These are phyloP conservation scores for Pseudocercospora cruenta DNA, from an alignment of 2,329 filamentous ascomycete genomes.

Conservation along the genomic window DNA sequence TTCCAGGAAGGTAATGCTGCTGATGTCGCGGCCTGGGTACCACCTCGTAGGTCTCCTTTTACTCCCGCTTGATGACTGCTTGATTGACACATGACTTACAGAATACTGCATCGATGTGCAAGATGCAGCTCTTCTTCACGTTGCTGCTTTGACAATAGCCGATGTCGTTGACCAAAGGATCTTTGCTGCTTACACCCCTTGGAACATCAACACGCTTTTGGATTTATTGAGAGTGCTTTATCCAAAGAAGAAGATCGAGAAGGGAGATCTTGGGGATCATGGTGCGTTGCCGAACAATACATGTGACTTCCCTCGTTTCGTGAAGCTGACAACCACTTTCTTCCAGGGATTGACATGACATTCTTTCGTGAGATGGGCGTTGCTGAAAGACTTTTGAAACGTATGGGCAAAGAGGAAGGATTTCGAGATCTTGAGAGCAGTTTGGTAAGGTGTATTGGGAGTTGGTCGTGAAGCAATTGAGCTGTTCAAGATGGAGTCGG, in stretches of 20 bases:
- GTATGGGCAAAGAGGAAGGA: conserved; percentile 34
- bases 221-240: conserved; percentile 39
- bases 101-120: conserved; percentile 50
- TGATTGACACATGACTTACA: neutral
- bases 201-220: conserved; percentile 50
- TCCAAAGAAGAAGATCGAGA: conserved; percentile 43
- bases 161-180: conserved; percentile 54
- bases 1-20: conserved; percentile 11
- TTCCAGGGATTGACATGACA: conserved; percentile 29
- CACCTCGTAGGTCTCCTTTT: conserved; percentile 16
- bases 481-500: neutral
- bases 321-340: neutral
- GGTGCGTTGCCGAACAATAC: neutral
- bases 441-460: conserved; percentile 1
- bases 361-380: conserved; percentile 24
- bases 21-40: conserved; percentile 14
- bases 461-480: neutral
- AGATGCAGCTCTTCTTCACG: conserved; percentile 55
- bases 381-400: conserved; percentile 37
- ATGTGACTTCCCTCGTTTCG: neutral
- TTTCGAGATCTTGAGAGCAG: conserved; percentile 29
- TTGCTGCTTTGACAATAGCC: conserved; percentile 52
- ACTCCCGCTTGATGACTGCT: neutral
- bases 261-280: conserved; percentile 21
- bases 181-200: conserved; percentile 53